Percentiles rank a stretch among this genome's conserved stretches.
phyloP scores from a whole-genome alignment of 139 green algal species.

The Coccomyxa sp. region DNA sequence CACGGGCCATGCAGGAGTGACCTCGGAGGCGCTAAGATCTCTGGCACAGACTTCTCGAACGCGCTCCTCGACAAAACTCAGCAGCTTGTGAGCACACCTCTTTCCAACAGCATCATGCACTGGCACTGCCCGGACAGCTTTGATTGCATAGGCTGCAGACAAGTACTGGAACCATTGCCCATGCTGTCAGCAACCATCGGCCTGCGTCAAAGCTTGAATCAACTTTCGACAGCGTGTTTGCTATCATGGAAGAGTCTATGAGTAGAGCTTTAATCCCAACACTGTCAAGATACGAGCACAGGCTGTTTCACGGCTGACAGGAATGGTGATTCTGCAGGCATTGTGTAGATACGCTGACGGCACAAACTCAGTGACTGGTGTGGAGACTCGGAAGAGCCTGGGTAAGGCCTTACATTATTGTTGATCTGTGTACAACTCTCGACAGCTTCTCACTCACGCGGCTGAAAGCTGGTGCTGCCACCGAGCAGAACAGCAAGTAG shows the following conservation, averaged over 20 bases:
- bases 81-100: slow-evolving; percentile 54
- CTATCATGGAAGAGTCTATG: too few species aligned
- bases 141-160: not conserved
- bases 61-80: slow-evolving; percentile 86
- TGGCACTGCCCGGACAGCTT: not conserved
- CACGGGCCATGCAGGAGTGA: slow-evolving; percentile 42
- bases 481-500: too few species aligned
- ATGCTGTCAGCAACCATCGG: not conserved
- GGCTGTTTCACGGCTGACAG: not conserved
- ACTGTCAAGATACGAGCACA: not conserved
- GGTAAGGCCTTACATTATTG: too few species aligned
- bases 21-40: slow-evolving; percentile 49
- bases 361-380: slow-evolving; percentile 74
- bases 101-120: not conserved
- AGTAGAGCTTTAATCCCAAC: too few species aligned
- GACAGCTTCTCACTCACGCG: not conserved
- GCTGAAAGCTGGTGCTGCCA: too few species aligned
- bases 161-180: not conserved
- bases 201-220: not conserved
- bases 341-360: slow-evolving; percentile 85
- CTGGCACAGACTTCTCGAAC: slow-evolving; percentile 90
- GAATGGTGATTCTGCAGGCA: slow-evolving; percentile 42
- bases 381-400: slow-evolving; percentile 78
- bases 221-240: not conserved
- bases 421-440: too few species aligned